Percentiles rank a stretch among this genome's conserved stretches.
phyloP scores from a whole-genome alignment of 805 yeast species.

The Ogataea pilisensis region DNA sequence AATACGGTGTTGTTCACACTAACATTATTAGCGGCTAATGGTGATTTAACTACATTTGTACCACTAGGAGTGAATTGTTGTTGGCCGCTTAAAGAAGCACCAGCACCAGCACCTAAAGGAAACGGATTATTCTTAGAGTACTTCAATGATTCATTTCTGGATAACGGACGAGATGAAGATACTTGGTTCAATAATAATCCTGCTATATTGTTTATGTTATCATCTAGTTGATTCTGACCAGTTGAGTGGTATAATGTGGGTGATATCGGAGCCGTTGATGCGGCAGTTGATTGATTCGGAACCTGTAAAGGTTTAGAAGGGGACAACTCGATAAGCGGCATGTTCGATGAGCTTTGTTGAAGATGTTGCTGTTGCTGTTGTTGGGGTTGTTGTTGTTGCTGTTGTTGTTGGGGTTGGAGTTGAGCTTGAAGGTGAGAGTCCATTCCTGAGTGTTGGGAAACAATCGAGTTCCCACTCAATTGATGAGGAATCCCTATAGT shows the following conservation, averaged over 20 bases:
- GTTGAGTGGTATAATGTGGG: not conserved
- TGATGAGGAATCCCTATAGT: constrained; percentile 4
- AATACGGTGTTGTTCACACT: not conserved
- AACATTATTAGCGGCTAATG: not conserved
- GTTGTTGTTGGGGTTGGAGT: no score
- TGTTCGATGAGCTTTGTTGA: no score
- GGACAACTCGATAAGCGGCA: constrained; percentile 13
- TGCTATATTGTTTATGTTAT: not conserved
- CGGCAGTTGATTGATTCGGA: not conserved
- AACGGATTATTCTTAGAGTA: constrained; percentile 20
- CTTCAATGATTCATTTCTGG: constrained; percentile 5
- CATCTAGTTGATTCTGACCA: not conserved
- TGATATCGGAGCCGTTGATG: not conserved
- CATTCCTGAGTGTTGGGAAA: constrained; percentile 2
- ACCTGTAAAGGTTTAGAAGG: constrained; percentile 3
- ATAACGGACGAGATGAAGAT: not conserved
- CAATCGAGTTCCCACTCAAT: constrained; percentile 7
- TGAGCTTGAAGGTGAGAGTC: not conserved
- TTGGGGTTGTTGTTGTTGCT: no score
- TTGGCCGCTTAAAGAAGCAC: no score
- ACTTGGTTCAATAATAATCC: not conserved
- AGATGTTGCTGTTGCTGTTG: no score
- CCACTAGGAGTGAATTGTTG: not conserved
- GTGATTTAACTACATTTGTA: no score
- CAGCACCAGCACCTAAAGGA: constrained; percentile 6